These are phyloP conservation scores for Boletellus deceptivus DNA, from an alignment of 1,284 basidiomycete species.

Conservation along the genomic window DNA sequence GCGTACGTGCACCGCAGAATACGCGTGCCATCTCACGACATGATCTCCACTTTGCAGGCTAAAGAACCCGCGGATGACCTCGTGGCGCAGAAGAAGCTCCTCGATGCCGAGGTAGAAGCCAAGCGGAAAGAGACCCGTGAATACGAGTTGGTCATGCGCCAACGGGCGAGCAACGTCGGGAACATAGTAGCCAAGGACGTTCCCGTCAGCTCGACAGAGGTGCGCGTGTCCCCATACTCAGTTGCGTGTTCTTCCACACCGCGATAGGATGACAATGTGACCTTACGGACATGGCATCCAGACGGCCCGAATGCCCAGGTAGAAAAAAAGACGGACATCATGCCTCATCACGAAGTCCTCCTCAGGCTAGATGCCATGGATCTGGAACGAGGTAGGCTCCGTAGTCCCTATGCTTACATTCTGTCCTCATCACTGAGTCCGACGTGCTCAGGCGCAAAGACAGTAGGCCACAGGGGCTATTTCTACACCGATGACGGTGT, in stretches of 20 bases:
- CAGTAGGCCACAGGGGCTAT: slow-evolving; percentile 94
- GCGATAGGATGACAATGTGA: slow-evolving; percentile 81
- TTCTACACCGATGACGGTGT: slow-evolving; percentile 95
- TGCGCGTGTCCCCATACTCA: slow-evolving; percentile 34
- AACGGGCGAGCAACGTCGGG: slow-evolving; percentile 81
- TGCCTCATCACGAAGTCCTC: slow-evolving; percentile 97
- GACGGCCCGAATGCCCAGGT: slow-evolving; percentile 65
- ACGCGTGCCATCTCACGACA: neutral
- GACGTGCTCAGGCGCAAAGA: slow-evolving; percentile 88
- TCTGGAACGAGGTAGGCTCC: slow-evolving; percentile 77
- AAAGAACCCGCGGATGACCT: slow-evolving; percentile 91
- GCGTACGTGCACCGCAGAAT: neutral
- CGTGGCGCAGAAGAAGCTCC: slow-evolving; percentile 73
- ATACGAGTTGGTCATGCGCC: slow-evolving; percentile 76
- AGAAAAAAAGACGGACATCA: slow-evolving; percentile 70
- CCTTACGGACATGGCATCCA: slow-evolving; percentile 85
- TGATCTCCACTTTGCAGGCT: slow-evolving; percentile 47
- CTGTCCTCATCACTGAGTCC: slow-evolving; percentile 26
- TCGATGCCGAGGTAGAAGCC: slow-evolving; percentile 78
- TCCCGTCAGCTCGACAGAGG: slow-evolving; percentile 88
- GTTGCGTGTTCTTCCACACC: neutral
- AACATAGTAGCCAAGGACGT: slow-evolving; percentile 91
- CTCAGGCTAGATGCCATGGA: slow-evolving; percentile 94
- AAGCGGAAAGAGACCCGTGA: slow-evolving; percentile 77
- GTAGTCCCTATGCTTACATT: neutral